Percentiles rank a stretch among this genome's conserved stretches.
phyloP scores from a whole-genome alignment of 352 stramenopile genomes.

The Pythium phragmiticola region DNA sequence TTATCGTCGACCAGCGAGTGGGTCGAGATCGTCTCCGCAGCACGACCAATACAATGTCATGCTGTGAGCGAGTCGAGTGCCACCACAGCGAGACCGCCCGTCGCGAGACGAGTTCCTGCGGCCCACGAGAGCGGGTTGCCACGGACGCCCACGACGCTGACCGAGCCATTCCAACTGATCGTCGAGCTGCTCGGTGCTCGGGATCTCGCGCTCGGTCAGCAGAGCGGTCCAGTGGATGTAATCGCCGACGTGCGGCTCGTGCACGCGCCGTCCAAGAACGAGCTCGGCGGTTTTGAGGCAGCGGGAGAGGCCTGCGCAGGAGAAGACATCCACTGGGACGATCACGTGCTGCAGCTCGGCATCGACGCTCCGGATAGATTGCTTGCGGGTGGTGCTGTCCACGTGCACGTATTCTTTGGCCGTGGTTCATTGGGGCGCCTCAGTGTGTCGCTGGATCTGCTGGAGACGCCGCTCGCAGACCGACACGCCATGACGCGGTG shows the following conservation, averaged over 20 bases:
- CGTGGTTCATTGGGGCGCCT: conserved; percentile 32
- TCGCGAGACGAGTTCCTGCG: neutral
- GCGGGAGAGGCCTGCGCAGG: neutral
- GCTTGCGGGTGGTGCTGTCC: neutral
- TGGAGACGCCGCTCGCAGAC: conserved; percentile 49
- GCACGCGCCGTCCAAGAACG: neutral
- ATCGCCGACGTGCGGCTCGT: conserved; percentile 9
- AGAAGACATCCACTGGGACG: conserved; percentile 19
- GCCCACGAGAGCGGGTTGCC: neutral
- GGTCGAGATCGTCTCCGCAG: neutral
- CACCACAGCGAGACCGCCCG: neutral
- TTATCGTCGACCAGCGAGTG: conserved; percentile 17
- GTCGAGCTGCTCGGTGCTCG: conserved; percentile 23
- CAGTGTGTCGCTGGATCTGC: conserved; percentile 39
- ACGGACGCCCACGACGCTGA: conserved; percentile 2
- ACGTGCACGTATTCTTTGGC: conserved; percentile 3
- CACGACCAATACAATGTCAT: neutral
- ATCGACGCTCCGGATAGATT: conserved; percentile 3
- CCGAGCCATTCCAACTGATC: conserved; percentile 15
- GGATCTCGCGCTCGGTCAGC: conserved; percentile 5
- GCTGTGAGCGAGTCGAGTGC: neutral
- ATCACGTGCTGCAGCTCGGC: conserved; percentile 17
- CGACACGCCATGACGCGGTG: conserved; percentile 52
- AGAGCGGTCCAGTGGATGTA: neutral
- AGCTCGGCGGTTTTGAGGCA: conserved; percentile 12